Evolutionary conservation across 257 asterid genomes (phyloP).

Genomic region (Orobanche coerulescens): DNA sequence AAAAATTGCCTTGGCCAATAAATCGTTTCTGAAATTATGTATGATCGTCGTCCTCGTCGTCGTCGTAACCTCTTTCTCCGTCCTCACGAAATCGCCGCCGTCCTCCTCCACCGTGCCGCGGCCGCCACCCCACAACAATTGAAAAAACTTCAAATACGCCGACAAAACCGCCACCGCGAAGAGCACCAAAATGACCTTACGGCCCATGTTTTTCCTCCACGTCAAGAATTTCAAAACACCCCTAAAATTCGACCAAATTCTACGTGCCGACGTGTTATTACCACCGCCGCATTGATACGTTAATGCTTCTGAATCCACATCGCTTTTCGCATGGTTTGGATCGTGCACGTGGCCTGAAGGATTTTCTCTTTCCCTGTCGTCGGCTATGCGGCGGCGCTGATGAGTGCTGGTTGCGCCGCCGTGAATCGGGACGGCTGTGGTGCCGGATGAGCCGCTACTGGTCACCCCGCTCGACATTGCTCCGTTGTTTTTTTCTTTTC

Average conservation of each 20-base stretch:
- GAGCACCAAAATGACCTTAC: constrained; percentile 35
- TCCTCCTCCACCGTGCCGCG: constrained; percentile 22
- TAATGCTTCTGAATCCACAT: constrained; percentile 22
- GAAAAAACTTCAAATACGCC: constrained; percentile 39
- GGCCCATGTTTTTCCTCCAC: constrained; percentile 39
- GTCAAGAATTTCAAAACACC: constrained; percentile 26
- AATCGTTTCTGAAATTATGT: constrained; percentile 23
- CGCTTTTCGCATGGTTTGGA: not conserved
- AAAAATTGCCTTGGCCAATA: constrained; percentile 20
- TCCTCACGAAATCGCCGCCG: constrained; percentile 15
- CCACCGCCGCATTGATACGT: too few relatives aligned
- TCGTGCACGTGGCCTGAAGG: constrained; percentile 9
- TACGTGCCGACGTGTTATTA: not conserved
- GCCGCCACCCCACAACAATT: constrained; percentile 30
- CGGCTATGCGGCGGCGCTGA: constrained; percentile 33
- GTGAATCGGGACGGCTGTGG: constrained; percentile 2
- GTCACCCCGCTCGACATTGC: constrained; percentile 28
- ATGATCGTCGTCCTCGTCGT: constrained; percentile 10
- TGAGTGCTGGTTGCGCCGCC: constrained; percentile 21
- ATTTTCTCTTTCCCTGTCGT: constrained; percentile 13
- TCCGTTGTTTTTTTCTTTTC: not conserved
- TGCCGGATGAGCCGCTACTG: constrained; percentile 15
- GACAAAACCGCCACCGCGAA: constrained; percentile 35
- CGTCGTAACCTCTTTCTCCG: constrained; percentile 23
- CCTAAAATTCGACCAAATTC: not conserved